Evolutionary conservation across 225 moss, liverwort and hornwort genomes (phyloP), one percentile per base, ranked within the genome.

Genomic region (Bryoerythrophyllum caledonicum): DNA sequence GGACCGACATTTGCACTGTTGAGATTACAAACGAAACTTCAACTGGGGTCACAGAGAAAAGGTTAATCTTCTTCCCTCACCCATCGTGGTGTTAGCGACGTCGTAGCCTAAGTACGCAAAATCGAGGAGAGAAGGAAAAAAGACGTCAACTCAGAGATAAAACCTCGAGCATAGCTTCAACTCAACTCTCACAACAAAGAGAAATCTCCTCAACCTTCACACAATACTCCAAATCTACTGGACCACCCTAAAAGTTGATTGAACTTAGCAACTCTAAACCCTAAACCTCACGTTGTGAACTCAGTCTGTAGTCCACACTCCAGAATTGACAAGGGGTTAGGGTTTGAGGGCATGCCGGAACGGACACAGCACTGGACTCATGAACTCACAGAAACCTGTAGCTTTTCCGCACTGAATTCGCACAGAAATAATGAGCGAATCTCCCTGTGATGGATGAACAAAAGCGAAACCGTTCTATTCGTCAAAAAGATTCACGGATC

Each of bases 261-360:
- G 2, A 24, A 27, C 49, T 15, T 54, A 34, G 34, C 34, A 34
- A 34, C 6, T 34, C 34, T 34, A 44, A 46, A 35, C 68, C 38
- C 38, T 23, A 58, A 20, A 37, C 23, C 35, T 12, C 24, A 23
- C 55, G 6, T 20, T 40, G 14, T 14, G 13, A 40, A 66, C 27
- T 37, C 5, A 20, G 34, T 25, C 41, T 4, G 66, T 28, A 10
- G 21, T 35, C 38, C 54, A 55, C 23, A 55, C 23, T 10, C 8
- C 9, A 10, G 2, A 19, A 1, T 7, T n/a, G 8, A 34, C 8
- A 26, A 76, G 60, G 70, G 55, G 68, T 80, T 55, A 70, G 65
- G 77, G 77, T 55, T 83, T 80, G 24, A 53, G 73, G 53, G 41
- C 70, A 38, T 49, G 51, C 38, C n/a, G n/a, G n/a, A n/a, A n/a